These are phyloP conservation scores for Coniochaeta hoffmannii DNA, from an alignment of 2,329 filamentous ascomycete species.

Conservation along the genomic window DNA sequence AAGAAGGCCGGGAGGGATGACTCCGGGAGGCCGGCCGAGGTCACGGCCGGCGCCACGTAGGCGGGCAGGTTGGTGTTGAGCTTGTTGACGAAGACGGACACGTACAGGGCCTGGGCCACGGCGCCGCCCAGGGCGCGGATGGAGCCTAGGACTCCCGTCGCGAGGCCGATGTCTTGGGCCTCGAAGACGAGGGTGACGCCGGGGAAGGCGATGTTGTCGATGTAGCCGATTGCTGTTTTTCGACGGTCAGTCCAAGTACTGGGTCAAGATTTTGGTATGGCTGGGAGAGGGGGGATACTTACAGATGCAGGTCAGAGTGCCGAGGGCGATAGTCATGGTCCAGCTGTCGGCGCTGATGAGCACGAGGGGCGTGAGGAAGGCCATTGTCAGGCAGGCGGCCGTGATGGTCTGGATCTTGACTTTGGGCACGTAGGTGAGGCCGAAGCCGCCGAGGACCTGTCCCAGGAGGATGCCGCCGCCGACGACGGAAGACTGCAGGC, in stretches of 20 bases:
- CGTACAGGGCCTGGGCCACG: slow-evolving; percentile 28
- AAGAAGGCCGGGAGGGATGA: slow-evolving; percentile 25
- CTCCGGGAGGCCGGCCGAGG: slow-evolving; percentile 25
- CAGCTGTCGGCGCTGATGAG: slow-evolving; percentile 19
- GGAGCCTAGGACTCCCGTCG: slow-evolving; percentile 33
- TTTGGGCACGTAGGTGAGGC: slow-evolving; percentile 26
- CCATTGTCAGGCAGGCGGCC: slow-evolving; percentile 21
- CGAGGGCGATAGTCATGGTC: slow-evolving; percentile 23
- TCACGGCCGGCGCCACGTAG: slow-evolving; percentile 26
- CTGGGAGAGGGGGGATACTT: background rate
- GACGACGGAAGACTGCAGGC: slow-evolving; percentile 32
- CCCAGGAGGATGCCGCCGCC: slow-evolving; percentile 34
- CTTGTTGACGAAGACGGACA: slow-evolving; percentile 27
- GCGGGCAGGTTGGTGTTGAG: slow-evolving; percentile 23
- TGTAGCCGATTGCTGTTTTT: slow-evolving; percentile 24
- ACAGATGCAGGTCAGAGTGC: slow-evolving; percentile 20
- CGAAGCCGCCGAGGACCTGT: slow-evolving; percentile 27
- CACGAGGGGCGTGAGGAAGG: slow-evolving; percentile 24
- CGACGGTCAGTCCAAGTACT: background rate
- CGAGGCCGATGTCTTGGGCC: slow-evolving; percentile 37
- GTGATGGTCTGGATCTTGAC: slow-evolving; percentile 26
- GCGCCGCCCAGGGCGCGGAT: slow-evolving; percentile 35
- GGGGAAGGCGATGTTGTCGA: slow-evolving; percentile 32
- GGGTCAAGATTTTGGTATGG: background rate
- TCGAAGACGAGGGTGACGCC: slow-evolving; percentile 37